Evolutionary conservation across 805 yeast genomes (phyloP).

Genomic region (Myxozyma sirexii): DNA sequence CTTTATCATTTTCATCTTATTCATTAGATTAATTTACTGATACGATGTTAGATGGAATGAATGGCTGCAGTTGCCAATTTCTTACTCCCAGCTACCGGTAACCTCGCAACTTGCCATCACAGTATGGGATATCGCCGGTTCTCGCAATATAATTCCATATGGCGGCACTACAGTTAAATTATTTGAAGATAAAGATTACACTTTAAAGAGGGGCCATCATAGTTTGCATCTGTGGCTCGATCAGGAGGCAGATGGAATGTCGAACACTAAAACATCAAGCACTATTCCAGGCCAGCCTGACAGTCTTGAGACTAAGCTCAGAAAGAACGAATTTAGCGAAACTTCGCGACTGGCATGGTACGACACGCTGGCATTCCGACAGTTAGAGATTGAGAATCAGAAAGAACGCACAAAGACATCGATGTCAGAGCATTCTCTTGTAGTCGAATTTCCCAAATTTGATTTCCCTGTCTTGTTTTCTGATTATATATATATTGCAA

Average conservation of each 20-base stretch:
- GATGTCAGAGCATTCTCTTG: slow-evolving; percentile 44
- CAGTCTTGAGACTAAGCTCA: slow-evolving; percentile 49
- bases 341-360: slow-evolving; percentile 68
- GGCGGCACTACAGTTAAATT: slow-evolving; percentile 63
- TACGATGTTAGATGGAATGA: slow-evolving; percentile 58
- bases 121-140: slow-evolving; percentile 69
- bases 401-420: slow-evolving; percentile 20
- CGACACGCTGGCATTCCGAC: slow-evolving; percentile 63
- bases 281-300: slow-evolving; percentile 46
- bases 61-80: slow-evolving; percentile 73
- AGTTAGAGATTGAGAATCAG: slow-evolving; percentile 49
- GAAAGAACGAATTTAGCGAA: slow-evolving; percentile 70
- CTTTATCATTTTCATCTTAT: too few species aligned
- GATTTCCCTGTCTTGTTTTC: slow-evolving; percentile 73
- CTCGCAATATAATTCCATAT: slow-evolving; percentile 52
- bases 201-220: slow-evolving; percentile 74
- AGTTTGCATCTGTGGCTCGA: slow-evolving; percentile 52
- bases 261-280: slow-evolving; percentile 38
- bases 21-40: too few species aligned
- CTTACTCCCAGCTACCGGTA: slow-evolving; percentile 68
- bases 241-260: slow-evolving; percentile 42
- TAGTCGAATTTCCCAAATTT: slow-evolving; percentile 63
- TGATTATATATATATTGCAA: slow-evolving; percentile 51
- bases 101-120: slow-evolving; percentile 62
- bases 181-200: slow-evolving; percentile 58